Evolutionary conservation across 2,329 filamentous ascomycete species (phyloP).

Genomic region (Fusarium irregulare): DNA sequence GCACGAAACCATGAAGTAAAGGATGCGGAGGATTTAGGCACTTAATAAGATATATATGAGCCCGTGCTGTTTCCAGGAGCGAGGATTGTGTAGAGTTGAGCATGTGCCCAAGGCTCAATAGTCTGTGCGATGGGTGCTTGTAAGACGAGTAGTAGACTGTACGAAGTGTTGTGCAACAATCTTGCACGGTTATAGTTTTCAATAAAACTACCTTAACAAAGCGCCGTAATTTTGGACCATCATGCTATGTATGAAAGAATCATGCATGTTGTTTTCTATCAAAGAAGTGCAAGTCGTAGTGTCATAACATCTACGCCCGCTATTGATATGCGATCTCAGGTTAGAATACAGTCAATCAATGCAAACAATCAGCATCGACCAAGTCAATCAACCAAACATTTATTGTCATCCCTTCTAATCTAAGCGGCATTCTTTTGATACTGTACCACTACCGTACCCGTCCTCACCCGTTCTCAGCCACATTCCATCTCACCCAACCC

Average conservation of each 20-base stretch:
- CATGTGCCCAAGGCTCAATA: background rate
- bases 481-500: background rate
- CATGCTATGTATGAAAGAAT: background rate
- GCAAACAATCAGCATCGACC: background rate
- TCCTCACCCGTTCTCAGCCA: background rate
- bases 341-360: background rate
- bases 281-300: background rate
- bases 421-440: background rate
- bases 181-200: background rate
- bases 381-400: background rate
- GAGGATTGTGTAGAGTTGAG: background rate
- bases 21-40: background rate
- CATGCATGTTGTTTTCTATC: background rate
- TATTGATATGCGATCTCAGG: background rate
- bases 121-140: background rate
- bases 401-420: background rate
- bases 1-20: constrained; percentile 10
- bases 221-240: background rate
- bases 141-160: background rate
- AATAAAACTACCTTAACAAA: background rate
- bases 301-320: background rate
- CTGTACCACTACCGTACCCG: background rate
- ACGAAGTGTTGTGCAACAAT: background rate
- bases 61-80: background rate
- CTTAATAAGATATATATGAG: too few species aligned